Evolutionary conservation across 345 rosid species (phyloP).

Genomic region (Leavenworthia alabamica): DNA sequence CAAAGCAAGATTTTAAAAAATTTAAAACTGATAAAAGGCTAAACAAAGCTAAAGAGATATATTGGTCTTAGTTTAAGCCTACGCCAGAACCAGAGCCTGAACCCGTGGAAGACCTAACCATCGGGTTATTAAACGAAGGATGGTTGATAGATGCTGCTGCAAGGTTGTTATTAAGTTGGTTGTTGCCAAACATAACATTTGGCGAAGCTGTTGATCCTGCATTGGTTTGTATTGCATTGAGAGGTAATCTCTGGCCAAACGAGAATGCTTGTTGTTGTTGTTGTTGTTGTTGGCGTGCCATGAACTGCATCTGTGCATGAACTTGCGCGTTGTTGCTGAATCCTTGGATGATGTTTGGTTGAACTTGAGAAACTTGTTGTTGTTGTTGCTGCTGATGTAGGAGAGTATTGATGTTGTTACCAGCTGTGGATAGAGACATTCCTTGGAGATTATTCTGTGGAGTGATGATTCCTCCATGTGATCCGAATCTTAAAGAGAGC

Average conservation of each 20-base stretch:
- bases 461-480: constrained; percentile 40
- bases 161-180: constrained; percentile 31
- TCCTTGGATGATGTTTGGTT: constrained; percentile 57
- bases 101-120: constrained; percentile 62
- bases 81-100: constrained; percentile 59
- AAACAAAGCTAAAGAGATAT: constrained; percentile 16
- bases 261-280: constrained; percentile 50
- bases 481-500: constrained; percentile 49
- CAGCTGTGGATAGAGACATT: constrained; percentile 45
- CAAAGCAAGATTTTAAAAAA: constrained; percentile 5
- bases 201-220: constrained; percentile 53
- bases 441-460: constrained; percentile 48
- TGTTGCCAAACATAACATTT: constrained; percentile 54
- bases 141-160: constrained; percentile 15
- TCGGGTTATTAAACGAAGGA: constrained; percentile 48
- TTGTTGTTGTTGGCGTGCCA: constrained; percentile 53
- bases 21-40: constrained; percentile 13
- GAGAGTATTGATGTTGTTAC: constrained; percentile 41
- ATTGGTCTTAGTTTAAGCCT: constrained; percentile 31
- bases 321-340: constrained; percentile 48
- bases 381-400: constrained; percentile 39
- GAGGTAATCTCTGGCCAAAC: constrained; percentile 70
- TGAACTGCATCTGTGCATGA: constrained; percentile 72
- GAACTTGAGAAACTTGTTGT: constrained; percentile 40
- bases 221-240: constrained; percentile 50